Base-by-base conservation (phyloP, 169 alveolate genomes). In the Plasmodium inui region DNA sequence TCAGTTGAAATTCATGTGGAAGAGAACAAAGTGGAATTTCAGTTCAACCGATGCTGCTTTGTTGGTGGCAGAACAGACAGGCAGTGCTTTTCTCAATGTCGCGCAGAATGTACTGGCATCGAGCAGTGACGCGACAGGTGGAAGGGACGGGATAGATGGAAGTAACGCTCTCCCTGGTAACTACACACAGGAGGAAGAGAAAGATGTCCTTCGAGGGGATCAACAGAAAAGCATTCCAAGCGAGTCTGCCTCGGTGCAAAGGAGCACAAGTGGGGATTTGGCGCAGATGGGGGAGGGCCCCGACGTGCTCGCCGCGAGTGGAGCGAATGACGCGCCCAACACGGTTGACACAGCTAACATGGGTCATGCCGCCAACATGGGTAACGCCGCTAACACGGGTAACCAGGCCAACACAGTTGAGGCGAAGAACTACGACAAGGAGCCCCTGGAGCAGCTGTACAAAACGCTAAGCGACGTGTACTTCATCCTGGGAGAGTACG, bases 1-100 rank as follows among this genome's bases (percentile, higher is more conserved):
- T 32, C 93, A 85, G 30, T 34, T 85, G 22, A 85, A 85, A 44
- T 85, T 85, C 61, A 85, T 85, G 93, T 85, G 93, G 93, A 74
- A 44, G 67, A 85, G 76, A 76, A 73, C 93, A 17, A 85, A 85
- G 19, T 19, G 74, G 3, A 85, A 74, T 53, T 85, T 85, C 22
- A 74, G 73, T 2, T 74, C 93, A 7, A 74, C 86, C 2, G 93
- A 85, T 74, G 86, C 93, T 5, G 93, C 93, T 50, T 19, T 78
- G 22, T 74, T 74, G 76, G 93, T 85, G 14, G 83, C 93, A n/a
- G 93, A 85, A 39, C 93, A 85, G 30, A 85, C 93, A 30, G 61
- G 93, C 22, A 85, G 67, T 74, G 93, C 70, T 85, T 19, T 85
- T 34, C 30, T 85, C 26, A 73, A 74, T 0, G 93, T 57, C 17